Base-by-base conservation (phyloP, 805 yeast genomes). In the Candida maesae region DNA sequence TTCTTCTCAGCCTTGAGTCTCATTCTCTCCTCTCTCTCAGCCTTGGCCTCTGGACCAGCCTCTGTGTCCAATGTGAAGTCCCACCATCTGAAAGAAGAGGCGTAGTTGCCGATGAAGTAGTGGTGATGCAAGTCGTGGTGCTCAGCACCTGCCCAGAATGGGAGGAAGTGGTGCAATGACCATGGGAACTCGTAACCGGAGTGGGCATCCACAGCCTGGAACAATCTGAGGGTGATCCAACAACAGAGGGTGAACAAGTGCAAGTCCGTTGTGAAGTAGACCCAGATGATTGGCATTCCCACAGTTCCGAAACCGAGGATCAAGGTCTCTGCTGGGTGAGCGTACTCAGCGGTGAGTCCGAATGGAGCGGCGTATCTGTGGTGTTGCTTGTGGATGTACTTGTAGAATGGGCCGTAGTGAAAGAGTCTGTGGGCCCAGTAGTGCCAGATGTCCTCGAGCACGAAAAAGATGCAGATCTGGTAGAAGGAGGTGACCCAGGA, bases 171-270 rank as follows among this genome's bases (percentile, higher is more conserved):
- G 67, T 88, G 93, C 59, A 91, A 73, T 5, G 96, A 87, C 87
- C 95, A 81, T 49, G 99, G 98, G 79, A 91, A 91, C 63, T 91
- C 98, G 66, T 91, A 93, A 44, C 98, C 99, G 11, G 97, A 89
- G 66, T 91, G 99, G 19, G 97, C 84, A 63, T 91, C 99, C 44
- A 91, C 91, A 20, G 99, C 99, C 73, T 91, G 99, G 71, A 84
- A 81, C 54, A 91, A 76, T 66, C 98, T 79, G 55, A 87, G 67
- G 8, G 85, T 73, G 58, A 91, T 84, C 98, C 98, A 91, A 42
- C 79, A 50, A 58, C 87, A 81, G 45, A 90, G 77, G n/a, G 98
- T 91, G 69, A 86, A 81, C 56, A 93, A 68, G 62, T 91, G 99
- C 62, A 91, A 73, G 60, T 81, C 67, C 42, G 81, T 76, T 33